These are phyloP conservation scores for Fonsecaea multimorphosa DNA, from an alignment of 2,329 filamentous ascomycete species.

Conservation along the genomic window DNA sequence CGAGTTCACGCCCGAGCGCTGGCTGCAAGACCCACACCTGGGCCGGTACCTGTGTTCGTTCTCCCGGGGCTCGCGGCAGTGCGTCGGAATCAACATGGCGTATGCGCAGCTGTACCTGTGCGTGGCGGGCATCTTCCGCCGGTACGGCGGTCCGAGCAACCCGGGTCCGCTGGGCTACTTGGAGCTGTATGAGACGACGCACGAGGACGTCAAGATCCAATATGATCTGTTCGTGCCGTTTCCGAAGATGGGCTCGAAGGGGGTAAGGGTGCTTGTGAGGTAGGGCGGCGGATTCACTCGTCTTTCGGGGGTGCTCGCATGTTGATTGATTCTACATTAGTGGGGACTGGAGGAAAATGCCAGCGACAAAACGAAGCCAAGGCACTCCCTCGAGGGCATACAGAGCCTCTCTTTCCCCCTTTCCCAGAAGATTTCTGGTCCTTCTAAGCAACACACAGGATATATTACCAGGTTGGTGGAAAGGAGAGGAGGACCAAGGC, in stretches of 20 bases:
- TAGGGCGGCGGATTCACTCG: neutral
- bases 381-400: too few species aligned
- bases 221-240: constrained; percentile 11
- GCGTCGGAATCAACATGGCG: constrained; percentile 49
- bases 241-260: constrained; percentile 3
- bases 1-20: constrained; percentile 49
- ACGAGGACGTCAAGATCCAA: constrained; percentile 8
- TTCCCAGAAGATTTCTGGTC: too few species aligned
- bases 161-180: constrained; percentile 8
- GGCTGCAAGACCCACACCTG: constrained; percentile 44
- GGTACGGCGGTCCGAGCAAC: constrained; percentile 18
- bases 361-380: too few species aligned
- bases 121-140: constrained; percentile 39
- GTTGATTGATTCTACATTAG: too few species aligned
- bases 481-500: too few species aligned
- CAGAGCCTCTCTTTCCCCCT: too few species aligned
- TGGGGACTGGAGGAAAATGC: too few species aligned
- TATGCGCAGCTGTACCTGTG: constrained; percentile 41
- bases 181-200: constrained; percentile 8
- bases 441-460: too few species aligned
- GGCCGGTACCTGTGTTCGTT: constrained; percentile 51
- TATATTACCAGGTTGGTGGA: too few species aligned
- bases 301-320: too few species aligned
- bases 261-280: constrained; percentile 2
- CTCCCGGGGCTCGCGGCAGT: constrained; percentile 49